Evolutionary conservation across 352 stramenopile species (phyloP).

Genomic region (Globisporangium canariense): DNA sequence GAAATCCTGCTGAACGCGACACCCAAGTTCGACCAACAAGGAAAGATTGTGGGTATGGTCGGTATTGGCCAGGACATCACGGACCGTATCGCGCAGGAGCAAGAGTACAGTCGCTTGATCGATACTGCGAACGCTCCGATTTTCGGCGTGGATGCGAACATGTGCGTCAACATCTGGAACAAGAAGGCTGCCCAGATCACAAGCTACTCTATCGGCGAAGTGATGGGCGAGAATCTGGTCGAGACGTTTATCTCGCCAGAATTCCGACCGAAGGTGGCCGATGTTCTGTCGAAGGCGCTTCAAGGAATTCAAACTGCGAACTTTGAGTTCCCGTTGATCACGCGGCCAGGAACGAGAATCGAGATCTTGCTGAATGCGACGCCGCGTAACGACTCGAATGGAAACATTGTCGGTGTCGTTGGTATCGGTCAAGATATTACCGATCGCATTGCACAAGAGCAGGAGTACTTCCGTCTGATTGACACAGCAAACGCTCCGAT

Average conservation of each 20-base stretch:
- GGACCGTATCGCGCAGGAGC: slow-evolving; percentile 33
- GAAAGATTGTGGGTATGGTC: slow-evolving; percentile 63
- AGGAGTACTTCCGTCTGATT: slow-evolving; percentile 73
- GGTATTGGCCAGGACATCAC: slow-evolving; percentile 77
- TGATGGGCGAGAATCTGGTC: slow-evolving; percentile 82
- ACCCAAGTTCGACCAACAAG: slow-evolving; percentile 51
- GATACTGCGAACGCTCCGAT: slow-evolving; percentile 71
- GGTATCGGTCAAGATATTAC: slow-evolving; percentile 86
- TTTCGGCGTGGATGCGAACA: slow-evolving; percentile 56
- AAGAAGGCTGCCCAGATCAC: slow-evolving; percentile 87
- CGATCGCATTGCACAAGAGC: slow-evolving; percentile 64
- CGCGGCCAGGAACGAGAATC: slow-evolving; percentile 46
- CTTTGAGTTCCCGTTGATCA: slow-evolving; percentile 89
- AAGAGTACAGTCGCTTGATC: slow-evolving; percentile 52
- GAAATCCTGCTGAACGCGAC: slow-evolving; percentile 79
- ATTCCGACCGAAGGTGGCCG: slow-evolving; percentile 59
- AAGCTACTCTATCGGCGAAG: slow-evolving; percentile 83
- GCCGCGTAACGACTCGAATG: slow-evolving; percentile 57
- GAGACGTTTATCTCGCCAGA: slow-evolving; percentile 83
- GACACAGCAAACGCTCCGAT: slow-evolving; percentile 80
- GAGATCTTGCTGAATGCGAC: slow-evolving; percentile 80
- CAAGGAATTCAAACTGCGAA: slow-evolving; percentile 78
- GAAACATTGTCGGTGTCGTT: slow-evolving; percentile 82
- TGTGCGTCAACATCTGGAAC: slow-evolving; percentile 89
- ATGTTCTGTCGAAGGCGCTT: slow-evolving; percentile 72